Evolutionary conservation across 2,329 filamentous ascomycete species (phyloP), one percentile per base, ranked within the genome.

Genomic region (Xylariaceae sp.): DNA sequence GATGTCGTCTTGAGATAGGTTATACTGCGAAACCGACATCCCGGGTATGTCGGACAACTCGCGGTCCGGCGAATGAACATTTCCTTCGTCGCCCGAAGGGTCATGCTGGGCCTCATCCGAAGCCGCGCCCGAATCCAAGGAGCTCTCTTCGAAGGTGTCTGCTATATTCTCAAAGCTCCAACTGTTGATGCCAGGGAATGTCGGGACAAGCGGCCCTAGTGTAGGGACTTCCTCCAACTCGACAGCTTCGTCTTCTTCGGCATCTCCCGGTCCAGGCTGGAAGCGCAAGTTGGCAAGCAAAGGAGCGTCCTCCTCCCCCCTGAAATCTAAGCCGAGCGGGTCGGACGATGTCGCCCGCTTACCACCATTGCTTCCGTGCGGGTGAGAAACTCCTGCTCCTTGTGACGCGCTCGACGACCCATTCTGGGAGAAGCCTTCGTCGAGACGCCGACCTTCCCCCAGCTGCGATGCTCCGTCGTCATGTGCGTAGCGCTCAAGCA

Each of bases 391-490:
- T 87, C 65, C 84, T 76, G 71, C 81, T 86, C 71, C 80, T 75
- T 63, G 74, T 74, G 76, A 86, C 77, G 77, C 83, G 84, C 83
- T 88, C 86, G 85, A 86, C 83, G 81, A 90, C 77, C 86, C 87
- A 90, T 70, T 81, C 73, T 71, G 83, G 81, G 82, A 90, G 78
- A 78, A 88, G 79, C 74, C 71, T 66, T 66, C 82, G 82, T 74
- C 85, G 83, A 88, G 85, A 77, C 84, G 83, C 79, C 70, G 79
- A 67, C 77, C 87, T 83, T 94, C 86, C 83, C 87, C 86, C 82
- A 68, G 62, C 29, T 67, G 66, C 7, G 54, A 56, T 31, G 56
- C 59, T 34, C 76, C 67, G 17, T 62, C 59, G 36, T 71, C 65
- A 21, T 74, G 72, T 47, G 73, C 71, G 55, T 76, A 85, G 39